These are phyloP conservation scores for Pyrenophora seminiperda DNA, from an alignment of 2,329 filamentous ascomycete genomes.

Conservation along the genomic window DNA sequence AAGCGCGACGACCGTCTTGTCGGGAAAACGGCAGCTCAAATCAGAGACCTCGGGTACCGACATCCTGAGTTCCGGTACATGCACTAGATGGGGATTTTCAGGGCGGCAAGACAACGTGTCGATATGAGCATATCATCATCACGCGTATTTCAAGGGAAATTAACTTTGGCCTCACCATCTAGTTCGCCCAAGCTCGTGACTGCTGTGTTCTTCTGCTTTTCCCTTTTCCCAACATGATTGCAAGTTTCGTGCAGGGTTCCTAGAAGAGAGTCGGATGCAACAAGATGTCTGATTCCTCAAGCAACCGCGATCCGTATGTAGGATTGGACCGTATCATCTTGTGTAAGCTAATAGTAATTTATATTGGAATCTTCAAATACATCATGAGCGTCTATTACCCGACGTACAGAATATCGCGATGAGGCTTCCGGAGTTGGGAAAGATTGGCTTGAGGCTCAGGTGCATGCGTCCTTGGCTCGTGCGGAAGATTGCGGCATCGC, in stretches of 20 bases:
- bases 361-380: no score
- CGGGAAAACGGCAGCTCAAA: conserved; percentile 56
- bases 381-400: no score
- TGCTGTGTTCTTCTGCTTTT: no score
- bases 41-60: conserved; percentile 57
- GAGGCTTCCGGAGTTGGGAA: no score
- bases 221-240: no score
- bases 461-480: conserved; percentile 20
- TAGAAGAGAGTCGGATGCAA: no score
- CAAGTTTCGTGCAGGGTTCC: no score
- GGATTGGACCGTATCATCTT: no score
- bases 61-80: conserved; percentile 65
- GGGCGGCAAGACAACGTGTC: conserved; percentile 4
- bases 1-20: conserved; percentile 57
- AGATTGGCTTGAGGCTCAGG: neutral
- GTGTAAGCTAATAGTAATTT: no score
- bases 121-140: conserved; percentile 4
- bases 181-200: neutral
- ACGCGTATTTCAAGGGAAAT: neutral
- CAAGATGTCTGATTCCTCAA: no score
- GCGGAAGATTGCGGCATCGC: conserved; percentile 21
- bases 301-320: no score
- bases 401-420: no score
- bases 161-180: conserved; percentile 3
- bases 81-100: conserved; percentile 36